These are phyloP conservation scores for Withania somnifera DNA, from an alignment of 305 asterid species.

Conservation along the genomic window DNA sequence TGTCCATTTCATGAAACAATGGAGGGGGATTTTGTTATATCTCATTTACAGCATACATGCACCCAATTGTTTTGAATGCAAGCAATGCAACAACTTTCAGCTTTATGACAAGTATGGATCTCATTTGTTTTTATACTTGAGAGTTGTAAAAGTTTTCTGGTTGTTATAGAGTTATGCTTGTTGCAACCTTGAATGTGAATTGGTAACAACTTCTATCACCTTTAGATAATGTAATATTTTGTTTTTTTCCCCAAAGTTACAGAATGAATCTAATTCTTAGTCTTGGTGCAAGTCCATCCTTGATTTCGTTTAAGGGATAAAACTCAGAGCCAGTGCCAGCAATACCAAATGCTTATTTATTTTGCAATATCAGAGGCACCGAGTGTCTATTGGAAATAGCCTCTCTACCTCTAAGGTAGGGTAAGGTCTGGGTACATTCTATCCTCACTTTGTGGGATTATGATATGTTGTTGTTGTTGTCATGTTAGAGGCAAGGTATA, in stretches of 20 bases:
- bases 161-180: not conserved
- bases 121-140: not conserved
- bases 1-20: no score
- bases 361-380: not conserved
- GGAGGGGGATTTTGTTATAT: constrained; percentile 99
- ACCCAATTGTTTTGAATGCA: constrained; percentile 18
- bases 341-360: not conserved
- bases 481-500: no score
- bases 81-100: constrained; percentile 72
- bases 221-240: not conserved
- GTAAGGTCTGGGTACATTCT: no score
- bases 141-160: not conserved
- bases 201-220: not conserved
- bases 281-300: not conserved
- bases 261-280: not conserved
- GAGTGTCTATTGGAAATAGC: no score
- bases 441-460: no score
- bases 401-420: no score
- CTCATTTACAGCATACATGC: constrained; percentile 84
- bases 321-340: not conserved
- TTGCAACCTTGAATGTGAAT: not conserved
- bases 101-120: constrained; percentile 71
- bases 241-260: not conserved
- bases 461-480: no score
- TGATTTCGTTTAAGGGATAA: not conserved